These are phyloP conservation scores for Trametes hirsuta DNA, from an alignment of 1,284 basidiomycete genomes.

Conservation along the genomic window DNA sequence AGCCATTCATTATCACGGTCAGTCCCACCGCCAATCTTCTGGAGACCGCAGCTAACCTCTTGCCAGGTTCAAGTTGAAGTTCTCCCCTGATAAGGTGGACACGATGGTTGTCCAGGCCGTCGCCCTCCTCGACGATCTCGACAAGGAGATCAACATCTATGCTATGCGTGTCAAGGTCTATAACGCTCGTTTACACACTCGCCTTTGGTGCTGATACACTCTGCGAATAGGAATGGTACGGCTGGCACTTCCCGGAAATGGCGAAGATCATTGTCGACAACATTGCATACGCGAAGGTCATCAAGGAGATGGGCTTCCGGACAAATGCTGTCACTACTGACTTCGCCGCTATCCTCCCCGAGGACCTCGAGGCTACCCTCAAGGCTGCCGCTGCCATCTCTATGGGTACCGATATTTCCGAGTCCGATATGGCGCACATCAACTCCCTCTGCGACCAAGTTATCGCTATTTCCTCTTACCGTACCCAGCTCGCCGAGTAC, in stretches of 20 bases:
- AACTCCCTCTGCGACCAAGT: constrained; percentile 96
- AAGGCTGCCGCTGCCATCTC: constrained; percentile 95
- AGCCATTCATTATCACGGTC: constrained; percentile 94
- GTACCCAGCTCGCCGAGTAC: constrained; percentile 92
- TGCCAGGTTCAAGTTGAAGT: constrained; percentile 95
- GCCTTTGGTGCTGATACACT: neutral
- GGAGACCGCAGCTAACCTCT: neutral
- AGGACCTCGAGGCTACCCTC: constrained; percentile 90
- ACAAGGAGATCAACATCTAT: constrained; percentile 99
- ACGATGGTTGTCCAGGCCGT: constrained; percentile 99
- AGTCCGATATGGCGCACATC: constrained; percentile 94
- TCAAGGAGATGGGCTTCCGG: constrained; percentile 91
- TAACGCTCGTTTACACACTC: neutral
- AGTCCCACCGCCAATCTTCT: neutral
- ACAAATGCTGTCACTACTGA: constrained; percentile 89
- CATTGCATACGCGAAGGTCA: constrained; percentile 92
- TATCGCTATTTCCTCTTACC: constrained; percentile 93
- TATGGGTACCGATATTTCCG: constrained; percentile 99
- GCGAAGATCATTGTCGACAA: constrained; percentile 98
- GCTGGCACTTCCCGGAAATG: constrained; percentile 99
- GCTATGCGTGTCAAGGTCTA: constrained; percentile 95
- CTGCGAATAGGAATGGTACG: constrained; percentile 90
- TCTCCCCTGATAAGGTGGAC: constrained; percentile 99
- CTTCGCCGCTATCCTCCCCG: constrained; percentile 89
- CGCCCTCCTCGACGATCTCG: constrained; percentile 96